Evolutionary conservation across 2,329 filamentous ascomycete genomes (phyloP).

Genomic region (Aspergillus arachidicola): DNA sequence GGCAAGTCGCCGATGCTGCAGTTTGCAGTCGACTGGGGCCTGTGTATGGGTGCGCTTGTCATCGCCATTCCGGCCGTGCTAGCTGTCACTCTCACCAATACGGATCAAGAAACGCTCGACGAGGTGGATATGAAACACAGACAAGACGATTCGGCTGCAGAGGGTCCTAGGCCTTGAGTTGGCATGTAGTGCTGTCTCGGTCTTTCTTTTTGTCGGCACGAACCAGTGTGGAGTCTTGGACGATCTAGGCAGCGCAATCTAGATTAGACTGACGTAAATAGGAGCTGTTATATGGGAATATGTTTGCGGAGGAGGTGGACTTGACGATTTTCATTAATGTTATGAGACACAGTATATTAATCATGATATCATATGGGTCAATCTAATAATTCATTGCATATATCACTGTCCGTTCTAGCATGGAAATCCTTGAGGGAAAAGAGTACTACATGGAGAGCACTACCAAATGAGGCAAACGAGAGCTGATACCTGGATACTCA

Average conservation of each 20-base stretch:
- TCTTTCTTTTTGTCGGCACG: neutral
- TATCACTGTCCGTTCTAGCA: neutral
- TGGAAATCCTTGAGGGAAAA: neutral
- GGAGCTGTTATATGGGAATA: neutral
- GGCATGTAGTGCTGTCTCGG: neutral
- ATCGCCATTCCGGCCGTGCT: slow-evolving; percentile 48
- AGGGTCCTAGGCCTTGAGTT: neutral
- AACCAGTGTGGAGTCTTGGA: neutral
- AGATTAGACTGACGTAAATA: neutral
- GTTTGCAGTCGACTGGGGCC: slow-evolving; percentile 51
- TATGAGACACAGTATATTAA: neutral
- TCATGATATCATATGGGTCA: neutral
- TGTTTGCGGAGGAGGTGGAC: neutral
- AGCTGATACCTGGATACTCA: no score
- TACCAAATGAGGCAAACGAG: no score
- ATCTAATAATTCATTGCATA: neutral
- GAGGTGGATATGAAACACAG: neutral
- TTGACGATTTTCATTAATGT: neutral
- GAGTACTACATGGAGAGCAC: no score
- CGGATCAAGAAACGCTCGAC: neutral
- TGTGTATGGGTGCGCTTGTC: slow-evolving; percentile 49
- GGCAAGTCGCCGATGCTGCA: slow-evolving; percentile 42
- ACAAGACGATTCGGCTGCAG: neutral
- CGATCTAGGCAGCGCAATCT: neutral
- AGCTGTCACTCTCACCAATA: slow-evolving; percentile 35